Evolutionary conservation across 208 protist species (phyloP), one percentile per base, ranked within the genome.

Genomic region (Novymonas esmeraldas): DNA sequence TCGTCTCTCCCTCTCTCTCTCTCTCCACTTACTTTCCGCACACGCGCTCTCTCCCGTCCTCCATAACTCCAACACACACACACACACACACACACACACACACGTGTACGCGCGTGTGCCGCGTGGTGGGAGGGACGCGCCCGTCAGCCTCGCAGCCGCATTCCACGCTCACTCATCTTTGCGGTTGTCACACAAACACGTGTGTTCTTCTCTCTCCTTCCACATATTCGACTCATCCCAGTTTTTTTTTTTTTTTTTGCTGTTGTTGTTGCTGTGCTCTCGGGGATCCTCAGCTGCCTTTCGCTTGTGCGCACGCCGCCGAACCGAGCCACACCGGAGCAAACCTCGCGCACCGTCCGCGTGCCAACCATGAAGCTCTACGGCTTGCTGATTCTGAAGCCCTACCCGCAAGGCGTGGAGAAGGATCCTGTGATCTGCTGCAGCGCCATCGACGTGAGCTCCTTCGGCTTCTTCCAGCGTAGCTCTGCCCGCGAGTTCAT

Each of bases 391-490:
- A 81, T 95, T 64, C 63, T 91, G 26, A 86, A 89, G 65, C 79
- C 79, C 18, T 81, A 74, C 34, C 76, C 78, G 10, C 55, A 71
- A 34, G 73, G 77, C 11, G 73, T 81, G 2, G 79, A 85, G 33
- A 85, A 82, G 72, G 80, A 97, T 39, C 81, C 87, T 0, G 69
- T 95, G 36, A 91, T 95, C 36, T 89, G 82, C 59, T 85, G 75
- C 18, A 85, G 82, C 38, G 92, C 92, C 5, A 77, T 97, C 36
- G 87, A 97, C 58, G 90, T 95, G 45, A 92, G 82, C 63, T 92
- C 83, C 28, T 94, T 97, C 45, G 87, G 89, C 31, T 95, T 91
- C 70, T 94, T 97, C 57, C 90, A 97, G 73, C 85, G 92, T 36
- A 89, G 68, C 61, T 69, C 87, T 1, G 90, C 87, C 6, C 66